phyloP scores from a whole-genome alignment of 345 rosid genomes.

The Gossypium sturtianum region DNA sequence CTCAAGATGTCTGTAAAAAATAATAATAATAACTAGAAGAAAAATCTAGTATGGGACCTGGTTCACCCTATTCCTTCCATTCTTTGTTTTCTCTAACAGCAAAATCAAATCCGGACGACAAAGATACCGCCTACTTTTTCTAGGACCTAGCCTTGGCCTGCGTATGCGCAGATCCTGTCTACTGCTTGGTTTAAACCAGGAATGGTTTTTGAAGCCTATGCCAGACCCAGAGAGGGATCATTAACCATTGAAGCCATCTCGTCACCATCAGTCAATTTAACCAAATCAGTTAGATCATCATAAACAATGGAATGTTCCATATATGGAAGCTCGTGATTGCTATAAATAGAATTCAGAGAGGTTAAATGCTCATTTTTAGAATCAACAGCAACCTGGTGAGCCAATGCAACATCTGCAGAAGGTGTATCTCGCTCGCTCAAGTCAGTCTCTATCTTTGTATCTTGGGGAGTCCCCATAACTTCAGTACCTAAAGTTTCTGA shows the following conservation, averaged over 20 bases:
- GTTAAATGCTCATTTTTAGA: constrained; percentile 16
- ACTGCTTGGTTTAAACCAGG: constrained; percentile 28
- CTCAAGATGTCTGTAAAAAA: background rate
- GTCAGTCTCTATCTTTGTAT: constrained; percentile 7
- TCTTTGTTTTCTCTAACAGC: background rate
- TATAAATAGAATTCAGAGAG: constrained; percentile 10
- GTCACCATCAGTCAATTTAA: constrained; percentile 7
- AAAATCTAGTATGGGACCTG: background rate
- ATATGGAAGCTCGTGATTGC: constrained; percentile 10
- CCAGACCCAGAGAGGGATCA: constrained; percentile 11
- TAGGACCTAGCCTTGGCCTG: constrained; percentile 22
- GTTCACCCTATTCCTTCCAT: background rate
- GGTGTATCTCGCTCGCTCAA: constrained; percentile 10
- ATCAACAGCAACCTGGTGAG: constrained; percentile 15
- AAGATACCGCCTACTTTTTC: background rate
- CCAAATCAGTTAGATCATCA: constrained; percentile 12
- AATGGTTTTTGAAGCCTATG: constrained; percentile 21
- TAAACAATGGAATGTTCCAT: constrained; percentile 7
- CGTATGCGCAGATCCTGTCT: constrained; percentile 33
- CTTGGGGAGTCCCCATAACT: constrained; percentile 12
- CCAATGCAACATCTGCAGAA: constrained; percentile 9
- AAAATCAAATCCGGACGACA: background rate
- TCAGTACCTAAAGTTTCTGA: background rate
- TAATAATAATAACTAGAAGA: background rate
- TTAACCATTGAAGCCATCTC: constrained; percentile 12